Evolutionary conservation across 2,329 filamentous ascomycete species (phyloP).

Genomic region (Diaporthe caulivora): DNA sequence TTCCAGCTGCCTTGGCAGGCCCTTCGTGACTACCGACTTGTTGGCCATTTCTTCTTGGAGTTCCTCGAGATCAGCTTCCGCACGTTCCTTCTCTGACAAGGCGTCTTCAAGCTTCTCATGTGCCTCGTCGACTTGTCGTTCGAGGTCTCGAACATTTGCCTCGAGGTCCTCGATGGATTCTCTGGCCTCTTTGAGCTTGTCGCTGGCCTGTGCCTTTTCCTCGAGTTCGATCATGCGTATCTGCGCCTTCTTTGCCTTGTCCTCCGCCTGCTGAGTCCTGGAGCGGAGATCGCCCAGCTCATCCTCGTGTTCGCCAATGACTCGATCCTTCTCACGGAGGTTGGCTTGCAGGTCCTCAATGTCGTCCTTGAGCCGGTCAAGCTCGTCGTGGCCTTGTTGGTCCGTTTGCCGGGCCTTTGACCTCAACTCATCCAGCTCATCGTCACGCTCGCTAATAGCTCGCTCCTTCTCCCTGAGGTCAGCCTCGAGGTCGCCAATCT

Average conservation of each 20-base stretch:
- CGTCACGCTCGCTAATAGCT: slow-evolving; percentile 78
- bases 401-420: slow-evolving; percentile 62
- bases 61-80: slow-evolving; percentile 71
- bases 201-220: slow-evolving; percentile 63
- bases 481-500: slow-evolving; percentile 81
- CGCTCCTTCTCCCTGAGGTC: slow-evolving; percentile 83
- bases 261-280: slow-evolving; percentile 62
- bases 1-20: slow-evolving; percentile 80
- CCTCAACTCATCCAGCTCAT: slow-evolving; percentile 78
- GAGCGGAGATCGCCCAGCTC: slow-evolving; percentile 65
- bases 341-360: slow-evolving; percentile 69
- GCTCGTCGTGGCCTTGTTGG: slow-evolving; percentile 56
- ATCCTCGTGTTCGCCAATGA: slow-evolving; percentile 67
- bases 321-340: slow-evolving; percentile 68
- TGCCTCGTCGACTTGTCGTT: slow-evolving; percentile 66
- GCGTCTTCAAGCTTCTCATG: slow-evolving; percentile 68
- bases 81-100: slow-evolving; percentile 65
- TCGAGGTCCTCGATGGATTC: slow-evolving; percentile 72
- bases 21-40: slow-evolving; percentile 82
- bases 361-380: slow-evolving; percentile 56
- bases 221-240: slow-evolving; percentile 67
- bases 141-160: slow-evolving; percentile 63
- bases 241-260: slow-evolving; percentile 69
- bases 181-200: slow-evolving; percentile 67
- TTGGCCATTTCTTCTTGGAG: slow-evolving; percentile 83